These are phyloP conservation scores for Ophiostoma sp. DNA, from an alignment of 2,329 filamentous ascomycete species.

Conservation along the genomic window DNA sequence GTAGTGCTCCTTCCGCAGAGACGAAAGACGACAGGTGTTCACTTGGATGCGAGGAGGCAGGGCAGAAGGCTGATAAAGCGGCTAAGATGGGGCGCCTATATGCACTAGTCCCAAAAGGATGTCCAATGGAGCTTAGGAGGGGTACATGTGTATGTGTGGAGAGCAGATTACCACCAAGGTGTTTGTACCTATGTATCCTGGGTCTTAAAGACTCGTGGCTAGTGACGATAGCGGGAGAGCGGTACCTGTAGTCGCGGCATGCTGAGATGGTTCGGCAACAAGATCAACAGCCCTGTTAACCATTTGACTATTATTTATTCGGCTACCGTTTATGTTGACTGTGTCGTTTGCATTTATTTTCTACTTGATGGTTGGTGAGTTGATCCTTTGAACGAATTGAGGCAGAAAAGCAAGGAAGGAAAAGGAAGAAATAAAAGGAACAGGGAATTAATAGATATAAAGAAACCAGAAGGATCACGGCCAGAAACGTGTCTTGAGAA, in stretches of 20 bases:
- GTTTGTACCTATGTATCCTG: not conserved
- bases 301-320: no score
- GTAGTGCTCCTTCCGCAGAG: not conserved
- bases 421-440: not conserved
- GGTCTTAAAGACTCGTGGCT: not conserved
- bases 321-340: not conserved
- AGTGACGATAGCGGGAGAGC: not conserved
- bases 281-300: not conserved
- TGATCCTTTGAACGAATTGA: not conserved
- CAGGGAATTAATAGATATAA: not conserved
- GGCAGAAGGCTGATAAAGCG: constrained; percentile 24
- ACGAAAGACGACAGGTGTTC: constrained; percentile 28
- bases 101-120: constrained; percentile 11
- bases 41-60: constrained; percentile 17
- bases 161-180: not conserved
- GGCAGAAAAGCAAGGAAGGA: not conserved
- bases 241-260: not conserved
- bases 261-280: not conserved
- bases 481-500: not conserved
- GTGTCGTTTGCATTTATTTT: not conserved
- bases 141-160: constrained; percentile 7
- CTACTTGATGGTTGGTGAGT: not conserved
- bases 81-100: constrained; percentile 13
- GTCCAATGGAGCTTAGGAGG: not conserved
- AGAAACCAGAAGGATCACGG: not conserved